A percentile compares a stretch with the other conserved stretches of the same genome.
These are phyloP conservation scores for Vicia villosa DNA, from an alignment of 306 rosid species.

Conservation along the genomic window DNA sequence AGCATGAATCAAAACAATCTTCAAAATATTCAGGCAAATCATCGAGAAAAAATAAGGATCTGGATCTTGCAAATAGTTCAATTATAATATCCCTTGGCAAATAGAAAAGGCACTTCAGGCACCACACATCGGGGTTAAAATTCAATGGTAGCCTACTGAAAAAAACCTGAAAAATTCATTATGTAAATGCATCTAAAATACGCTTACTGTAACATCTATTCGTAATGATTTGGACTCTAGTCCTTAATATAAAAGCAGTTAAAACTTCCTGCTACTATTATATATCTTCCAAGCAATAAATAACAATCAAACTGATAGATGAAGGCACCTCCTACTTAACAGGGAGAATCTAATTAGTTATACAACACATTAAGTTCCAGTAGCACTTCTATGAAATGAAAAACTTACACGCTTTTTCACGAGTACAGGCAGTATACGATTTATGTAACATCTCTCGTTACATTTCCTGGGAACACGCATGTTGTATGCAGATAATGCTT, in stretches of 20 bases:
- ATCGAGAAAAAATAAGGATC: background rate
- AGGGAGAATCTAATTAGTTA: conserved; percentile 22
- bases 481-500: conserved; percentile 57
- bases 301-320: conserved; percentile 21
- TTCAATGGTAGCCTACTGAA: conserved; percentile 17
- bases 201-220: conserved; percentile 25
- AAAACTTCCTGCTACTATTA: conserved; percentile 2
- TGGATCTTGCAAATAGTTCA: conserved; percentile 20
- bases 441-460: conserved; percentile 85
- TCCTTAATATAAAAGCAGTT: conserved; percentile 23
- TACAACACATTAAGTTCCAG: conserved; percentile 14
- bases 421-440: conserved; percentile 84
- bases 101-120: conserved; percentile 19
- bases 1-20: conserved; percentile 17
- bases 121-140: background rate
- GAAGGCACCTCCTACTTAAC: conserved; percentile 15
- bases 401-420: conserved; percentile 88
- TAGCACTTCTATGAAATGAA: conserved; percentile 43
- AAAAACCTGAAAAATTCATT: conserved; percentile 15
- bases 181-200: background rate
- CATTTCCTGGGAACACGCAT: conserved; percentile 99
- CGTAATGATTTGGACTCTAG: conserved; percentile 23
- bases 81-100: conserved; percentile 14
- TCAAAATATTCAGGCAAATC: background rate
- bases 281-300: conserved; percentile 34